Evolutionary conservation across 768 basidiomycete genomes (phyloP), one percentile per base, ranked within the genome.

Genomic region (Lyophyllum decastes): DNA sequence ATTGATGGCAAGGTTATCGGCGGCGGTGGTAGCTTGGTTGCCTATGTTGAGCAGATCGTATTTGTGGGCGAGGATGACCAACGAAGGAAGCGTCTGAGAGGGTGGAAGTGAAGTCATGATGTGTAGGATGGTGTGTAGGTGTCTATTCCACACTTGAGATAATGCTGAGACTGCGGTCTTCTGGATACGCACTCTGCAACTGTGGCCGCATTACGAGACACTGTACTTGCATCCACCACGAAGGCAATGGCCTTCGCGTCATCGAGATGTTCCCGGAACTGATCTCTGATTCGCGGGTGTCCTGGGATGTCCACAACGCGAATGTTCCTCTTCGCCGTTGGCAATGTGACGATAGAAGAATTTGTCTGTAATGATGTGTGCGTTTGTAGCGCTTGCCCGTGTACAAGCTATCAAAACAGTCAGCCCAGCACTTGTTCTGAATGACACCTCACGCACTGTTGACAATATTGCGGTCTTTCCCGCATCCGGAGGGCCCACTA

Each of bases 401-500:
- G 91, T 21, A 80, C 80, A 8, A 94, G 76, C 92, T 94, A 59
- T 57, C 21, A 35, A 52, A 26, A 49, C 33, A 52, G 30, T 63
- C 54, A 57, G 51, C 35, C 17, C 30, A 53, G 17, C 16, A 40
- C 19, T 47, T 10, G 35, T 19, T 44, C 34, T 52, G 41, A 14
- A 44, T 22, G 19, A 52, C 27, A 58, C 24, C 49, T 2, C 26
- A 79, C 86, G 62, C 59, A 90, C 92, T 60, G 82, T 78, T 22
- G 88, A 85, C 49, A 92, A 67, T 38, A 94, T 85, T 19, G 90
- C 79, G 1, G 92, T 94, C 75, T 94, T 94, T 47, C 92, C 92
- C 1, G 84, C 83, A 70, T 92, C 90, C 6, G 86, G 79, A 38
- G 86, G 77, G 2, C 92, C 92, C 2, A 90, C 80, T n/a, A 94